Evolutionary conservation across 129 eudicot species (phyloP).

Genomic region (Daucus carota): DNA sequence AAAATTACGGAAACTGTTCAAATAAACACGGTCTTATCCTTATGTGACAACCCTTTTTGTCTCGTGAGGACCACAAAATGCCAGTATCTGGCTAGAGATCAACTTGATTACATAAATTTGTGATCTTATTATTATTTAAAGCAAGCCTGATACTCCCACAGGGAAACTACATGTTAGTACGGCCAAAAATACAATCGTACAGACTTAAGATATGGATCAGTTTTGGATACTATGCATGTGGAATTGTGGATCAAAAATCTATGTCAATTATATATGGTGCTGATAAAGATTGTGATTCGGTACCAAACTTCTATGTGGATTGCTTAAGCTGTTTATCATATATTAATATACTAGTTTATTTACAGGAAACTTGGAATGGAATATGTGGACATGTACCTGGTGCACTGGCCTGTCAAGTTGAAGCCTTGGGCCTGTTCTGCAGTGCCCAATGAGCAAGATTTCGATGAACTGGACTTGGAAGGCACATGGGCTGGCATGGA

Average conservation of each 20-base stretch:
- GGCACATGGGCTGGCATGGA: constrained; percentile 57
- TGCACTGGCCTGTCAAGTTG: constrained; percentile 59
- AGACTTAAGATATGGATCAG: not conserved
- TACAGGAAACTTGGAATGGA: constrained; percentile 48
- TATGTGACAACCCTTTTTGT: not conserved
- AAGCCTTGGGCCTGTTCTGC: constrained; percentile 40
- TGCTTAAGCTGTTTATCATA: not conserved
- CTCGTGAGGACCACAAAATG: not conserved
- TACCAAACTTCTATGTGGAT: constrained; percentile 1
- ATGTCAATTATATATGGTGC: not conserved
- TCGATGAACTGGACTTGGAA: constrained; percentile 38
- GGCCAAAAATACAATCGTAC: constrained; percentile 9
- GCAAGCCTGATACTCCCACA: not conserved
- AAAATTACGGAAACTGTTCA: not conserved
- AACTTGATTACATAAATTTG: not conserved
- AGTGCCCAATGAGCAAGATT: constrained; percentile 45
- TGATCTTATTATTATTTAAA: not conserved
- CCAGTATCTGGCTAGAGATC: not conserved
- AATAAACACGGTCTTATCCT: not conserved
- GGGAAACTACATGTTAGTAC: not conserved
- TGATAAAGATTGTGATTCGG: constrained; percentile 1
- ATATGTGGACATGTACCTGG: constrained; percentile 54
- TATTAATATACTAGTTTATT: not conserved
- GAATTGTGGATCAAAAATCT: constrained; percentile 7
- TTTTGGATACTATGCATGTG: not conserved